Evolutionary conservation across 805 yeast species (phyloP), one percentile per base, ranked within the genome.

Genomic region (Lipomyces yamanashiensis): DNA sequence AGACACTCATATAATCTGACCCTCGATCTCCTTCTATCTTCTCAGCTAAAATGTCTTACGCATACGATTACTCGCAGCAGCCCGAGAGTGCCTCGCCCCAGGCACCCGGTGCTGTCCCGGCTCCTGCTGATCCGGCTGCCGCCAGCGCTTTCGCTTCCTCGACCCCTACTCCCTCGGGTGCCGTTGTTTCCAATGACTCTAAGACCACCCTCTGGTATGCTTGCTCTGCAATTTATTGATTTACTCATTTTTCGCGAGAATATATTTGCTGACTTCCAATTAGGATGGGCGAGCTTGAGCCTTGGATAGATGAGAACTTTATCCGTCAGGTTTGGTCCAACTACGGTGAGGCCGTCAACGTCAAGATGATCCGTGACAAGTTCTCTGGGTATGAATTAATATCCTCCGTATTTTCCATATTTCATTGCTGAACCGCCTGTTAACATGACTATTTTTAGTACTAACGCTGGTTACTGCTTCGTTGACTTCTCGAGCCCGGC

Each of bases 261-360:
- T 17, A 45, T 23, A 7, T 15, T n/a, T 19, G 41, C 41, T 55
- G 40, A 54, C 49, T 44, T 17, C n/a, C 12, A 48, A 28, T 54
- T 28, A 65, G 71, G 71, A 92, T 92, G 85, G 98, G 97, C 23
- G 97, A 90, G 71, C 77, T 92, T 51, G 97, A 91, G 70, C 89
- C 89, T 9, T 79, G 83, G 74, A 89, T 96, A 92, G 90, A 88
- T 64, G 97, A 92, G 73, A 74, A 78, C 45, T 78, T 83, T 12
- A 82, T 92, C 58, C 80, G 80, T 54, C 83, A 84, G 63, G 82
- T 92, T 52, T 92, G 97, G 97, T 74, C 81, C 3, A 71, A 81
- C 28, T 76, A 87, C 12, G 91, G 95, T n/a, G 90, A 87, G 67
- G 79, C 78, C 23, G 79, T 78, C 76, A 87, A 72, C 17, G 85